A percentile compares a stretch with the other conserved stretches of the same genome.
Evolutionary conservation across 2,329 filamentous ascomycete species (phyloP).

Genomic region (Chalara sp.): DNA sequence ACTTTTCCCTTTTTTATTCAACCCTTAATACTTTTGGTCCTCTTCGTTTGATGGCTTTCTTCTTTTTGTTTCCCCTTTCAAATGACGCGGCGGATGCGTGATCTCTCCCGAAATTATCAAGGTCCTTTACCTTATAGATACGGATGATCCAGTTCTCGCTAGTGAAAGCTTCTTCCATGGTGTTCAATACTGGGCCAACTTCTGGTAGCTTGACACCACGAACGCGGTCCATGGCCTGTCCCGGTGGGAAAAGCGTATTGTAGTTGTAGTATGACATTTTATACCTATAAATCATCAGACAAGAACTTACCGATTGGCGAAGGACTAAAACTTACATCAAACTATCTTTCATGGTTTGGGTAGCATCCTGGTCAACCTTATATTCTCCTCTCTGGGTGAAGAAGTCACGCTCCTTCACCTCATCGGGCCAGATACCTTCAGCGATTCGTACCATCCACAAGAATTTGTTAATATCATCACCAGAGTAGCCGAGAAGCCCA

Average conservation of each 20-base stretch:
- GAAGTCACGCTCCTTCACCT: slow-evolving; percentile 94
- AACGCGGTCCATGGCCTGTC: slow-evolving; percentile 86
- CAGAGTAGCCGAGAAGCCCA: slow-evolving; percentile 91
- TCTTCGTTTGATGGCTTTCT: slow-evolving; percentile 65
- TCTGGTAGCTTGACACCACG: slow-evolving; percentile 76
- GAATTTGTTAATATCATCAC: slow-evolving; percentile 99
- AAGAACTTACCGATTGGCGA: not conserved
- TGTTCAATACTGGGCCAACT: slow-evolving; percentile 77
- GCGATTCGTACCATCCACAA: slow-evolving; percentile 99
- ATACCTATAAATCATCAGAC: slow-evolving; percentile 59
- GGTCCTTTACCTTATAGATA: slow-evolving; percentile 99
- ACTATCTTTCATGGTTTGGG: slow-evolving; percentile 97
- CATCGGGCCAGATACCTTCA: slow-evolving; percentile 99
- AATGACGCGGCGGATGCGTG: slow-evolving; percentile 66
- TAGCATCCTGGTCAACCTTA: slow-evolving; percentile 85
- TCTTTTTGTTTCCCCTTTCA: slow-evolving; percentile 77
- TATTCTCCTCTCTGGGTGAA: slow-evolving; percentile 94
- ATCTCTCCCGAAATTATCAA: slow-evolving; percentile 91
- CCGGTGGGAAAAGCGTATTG: slow-evolving; percentile 80
- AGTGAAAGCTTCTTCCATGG: slow-evolving; percentile 93
- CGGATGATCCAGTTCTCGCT: slow-evolving; percentile 99
- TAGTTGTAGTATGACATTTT: slow-evolving; percentile 99
- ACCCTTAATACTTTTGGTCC: slow-evolving; percentile 66
- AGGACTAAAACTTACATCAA: slow-evolving; percentile 67
- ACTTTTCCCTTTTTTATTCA: slow-evolving; percentile 44